These are phyloP conservation scores for Novymonas esmeraldas DNA, from an alignment of 208 protist genomes.

Conservation along the genomic window DNA sequence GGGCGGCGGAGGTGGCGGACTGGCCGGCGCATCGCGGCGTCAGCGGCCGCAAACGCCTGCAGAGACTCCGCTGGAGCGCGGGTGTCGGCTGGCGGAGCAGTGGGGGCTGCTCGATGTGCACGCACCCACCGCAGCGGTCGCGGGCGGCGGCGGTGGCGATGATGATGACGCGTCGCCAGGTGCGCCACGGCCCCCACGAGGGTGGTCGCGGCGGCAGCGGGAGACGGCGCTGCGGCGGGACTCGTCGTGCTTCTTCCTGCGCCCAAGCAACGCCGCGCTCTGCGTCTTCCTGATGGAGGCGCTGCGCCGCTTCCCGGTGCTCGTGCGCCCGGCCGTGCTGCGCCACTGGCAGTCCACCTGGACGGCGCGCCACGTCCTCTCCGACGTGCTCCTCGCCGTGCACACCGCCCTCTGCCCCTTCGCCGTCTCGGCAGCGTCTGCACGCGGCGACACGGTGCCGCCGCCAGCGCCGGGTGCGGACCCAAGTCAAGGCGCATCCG, in stretches of 20 bases:
- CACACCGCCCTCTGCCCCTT: constrained; percentile 66
- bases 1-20: constrained; percentile 1
- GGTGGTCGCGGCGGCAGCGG: constrained; percentile 4
- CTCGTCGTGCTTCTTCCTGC: constrained; percentile 58
- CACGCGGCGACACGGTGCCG: background rate
- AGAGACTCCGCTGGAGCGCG: constrained; percentile 24
- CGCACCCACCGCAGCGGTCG: background rate
- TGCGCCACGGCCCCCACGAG: background rate
- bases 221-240: constrained; percentile 36
- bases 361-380: constrained; percentile 57
- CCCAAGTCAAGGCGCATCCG: background rate
- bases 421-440: background rate
- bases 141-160: background rate
- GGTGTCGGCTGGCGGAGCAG: constrained; percentile 28
- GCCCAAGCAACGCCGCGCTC: constrained; percentile 60
- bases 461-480: background rate
- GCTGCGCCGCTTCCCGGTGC: constrained; percentile 62
- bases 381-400: constrained; percentile 52
- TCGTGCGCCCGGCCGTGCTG: constrained; percentile 44
- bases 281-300: constrained; percentile 68
- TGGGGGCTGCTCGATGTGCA: constrained; percentile 23
- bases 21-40: background rate
- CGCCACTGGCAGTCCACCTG: constrained; percentile 58
- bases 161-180: background rate
- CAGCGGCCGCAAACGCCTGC: constrained; percentile 8